phyloP scores from a whole-genome alignment of 805 yeast genomes.

The Candida chauliodis region DNA sequence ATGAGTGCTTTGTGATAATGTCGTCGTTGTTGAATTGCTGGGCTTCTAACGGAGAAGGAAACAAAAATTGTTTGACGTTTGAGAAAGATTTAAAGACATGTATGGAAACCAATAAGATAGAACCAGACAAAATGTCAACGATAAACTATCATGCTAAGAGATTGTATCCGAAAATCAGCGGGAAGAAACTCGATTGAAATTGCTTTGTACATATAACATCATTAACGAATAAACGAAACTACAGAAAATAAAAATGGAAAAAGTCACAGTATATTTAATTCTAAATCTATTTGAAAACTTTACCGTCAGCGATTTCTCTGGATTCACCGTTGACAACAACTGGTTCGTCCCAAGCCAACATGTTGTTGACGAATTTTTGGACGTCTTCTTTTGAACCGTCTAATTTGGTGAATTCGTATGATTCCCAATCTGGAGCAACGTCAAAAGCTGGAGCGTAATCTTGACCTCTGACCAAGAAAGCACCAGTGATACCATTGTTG shows the following conservation, averaged over 20 bases:
- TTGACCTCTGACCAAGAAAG: slow-evolving; percentile 93
- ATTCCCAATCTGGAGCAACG: slow-evolving; percentile 99
- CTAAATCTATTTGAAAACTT: slow-evolving; percentile 88
- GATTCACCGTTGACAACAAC: slow-evolving; percentile 71
- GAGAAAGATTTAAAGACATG: slow-evolving; percentile 73
- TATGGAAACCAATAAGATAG: slow-evolving; percentile 49
- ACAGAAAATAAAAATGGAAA: no score
- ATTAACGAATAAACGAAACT: slow-evolving; percentile 1
- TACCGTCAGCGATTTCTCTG: slow-evolving; percentile 94
- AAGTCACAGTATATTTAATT: no score
- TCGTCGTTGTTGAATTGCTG: slow-evolving; percentile 86
- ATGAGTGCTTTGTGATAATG: slow-evolving; percentile 78
- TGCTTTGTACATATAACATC: neutral
- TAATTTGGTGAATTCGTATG: slow-evolving; percentile 77
- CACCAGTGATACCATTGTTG: slow-evolving; percentile 96
- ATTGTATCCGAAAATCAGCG: slow-evolving; percentile 53
- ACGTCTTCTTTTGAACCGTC: slow-evolving; percentile 76
- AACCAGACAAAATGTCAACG: slow-evolving; percentile 41
- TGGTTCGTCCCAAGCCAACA: slow-evolving; percentile 99
- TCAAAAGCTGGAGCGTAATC: slow-evolving; percentile 87
- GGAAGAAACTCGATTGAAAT: slow-evolving; percentile 16
- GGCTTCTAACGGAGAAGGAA: slow-evolving; percentile 92
- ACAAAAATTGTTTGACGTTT: slow-evolving; percentile 57
- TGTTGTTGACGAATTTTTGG: slow-evolving; percentile 77
- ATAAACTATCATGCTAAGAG: slow-evolving; percentile 56